Evolutionary conservation across 139 green algal genomes (phyloP), one percentile per base, ranked within the genome.

Genomic region (Chlorella sp.): DNA sequence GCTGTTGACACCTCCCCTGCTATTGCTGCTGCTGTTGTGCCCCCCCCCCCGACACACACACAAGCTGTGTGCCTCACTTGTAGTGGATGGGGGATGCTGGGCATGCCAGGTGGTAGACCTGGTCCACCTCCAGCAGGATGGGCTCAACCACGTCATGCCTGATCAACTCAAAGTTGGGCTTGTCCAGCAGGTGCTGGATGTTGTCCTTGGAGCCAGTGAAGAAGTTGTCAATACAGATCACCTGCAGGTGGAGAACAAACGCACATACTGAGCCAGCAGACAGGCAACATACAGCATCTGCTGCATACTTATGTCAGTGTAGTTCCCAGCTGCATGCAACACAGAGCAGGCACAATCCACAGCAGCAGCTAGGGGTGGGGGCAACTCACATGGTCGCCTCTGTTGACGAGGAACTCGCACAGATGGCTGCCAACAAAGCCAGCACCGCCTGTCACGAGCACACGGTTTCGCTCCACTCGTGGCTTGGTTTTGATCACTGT

Each of bases 171-270:
- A 99, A 99, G 84, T 97, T 96, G 22, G 88, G 77, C 73, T 89
- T 90, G 74, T 71, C 88, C 1, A 99, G 72, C 50, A 97, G 82
- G 75, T 98, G 93, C 17, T 82, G 77, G 14, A 99, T 82, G 77
- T 99, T 99, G 31, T 96, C 93, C 74, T 96, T 97, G 81, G 79
- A 90, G 34, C 94, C 95, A 10, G 95, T 99, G 89, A 99, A 99
- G 78, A 99, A 97, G 78, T 97, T 99, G 83, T 99, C 95, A 22
- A 98, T 30, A 84, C 95, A 97, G 72, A 98, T 97, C 6, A 99
- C 94, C 89, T 96, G 83, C 3, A n/a, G n/a, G n/a, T n/a, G n/a
- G n/a, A 49, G 23, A 14, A 31, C 24, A 29, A 33, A 29, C 20
- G 26, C 24, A 29, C 59, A n/a, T 29, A 14, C 24, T 17, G 20